Conservation (phyloP, 805 yeast genomes). For the Myxozyma sirexii region DNA sequence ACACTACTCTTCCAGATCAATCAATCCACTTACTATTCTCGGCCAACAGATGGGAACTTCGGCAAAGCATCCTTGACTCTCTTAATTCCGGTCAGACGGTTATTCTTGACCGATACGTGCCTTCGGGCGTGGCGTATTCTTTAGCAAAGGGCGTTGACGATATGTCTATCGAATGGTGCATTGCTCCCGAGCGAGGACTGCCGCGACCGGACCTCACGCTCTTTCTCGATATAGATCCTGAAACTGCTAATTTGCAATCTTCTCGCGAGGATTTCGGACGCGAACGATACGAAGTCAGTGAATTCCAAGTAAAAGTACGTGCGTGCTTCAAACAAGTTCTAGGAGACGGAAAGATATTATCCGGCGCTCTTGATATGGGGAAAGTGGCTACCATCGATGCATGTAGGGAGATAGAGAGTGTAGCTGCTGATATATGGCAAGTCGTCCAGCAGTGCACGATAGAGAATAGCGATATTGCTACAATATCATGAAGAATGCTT, state of each 20-base stretch:
- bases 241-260: slow-evolving; percentile 41
- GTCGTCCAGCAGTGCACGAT: background rate
- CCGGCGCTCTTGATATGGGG: slow-evolving; percentile 16
- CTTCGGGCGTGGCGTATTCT: slow-evolving; percentile 91
- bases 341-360: slow-evolving; percentile 1
- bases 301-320: slow-evolving; percentile 75
- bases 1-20: slow-evolving; percentile 65
- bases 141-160: slow-evolving; percentile 66
- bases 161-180: slow-evolving; percentile 73
- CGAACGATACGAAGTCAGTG: slow-evolving; percentile 82
- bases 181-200: slow-evolving; percentile 77
- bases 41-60: slow-evolving; percentile 93
- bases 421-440: slow-evolving; percentile 3
- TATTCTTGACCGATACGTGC: slow-evolving; percentile 83
- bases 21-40: slow-evolving; percentile 84
- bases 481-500: background rate
- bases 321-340: slow-evolving; percentile 49
- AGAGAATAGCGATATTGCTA: background rate
- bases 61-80: slow-evolving; percentile 49
- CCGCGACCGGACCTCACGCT: slow-evolving; percentile 84
- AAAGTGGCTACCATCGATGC: slow-evolving; percentile 24
- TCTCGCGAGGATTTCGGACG: slow-evolving; percentile 83
- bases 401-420: slow-evolving; percentile 2
- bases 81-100: slow-evolving; percentile 60
- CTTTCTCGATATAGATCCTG: slow-evolving; percentile 65